Evolutionary conservation across 257 asterid genomes (phyloP).

Genomic region (Scutellaria galericulata): DNA sequence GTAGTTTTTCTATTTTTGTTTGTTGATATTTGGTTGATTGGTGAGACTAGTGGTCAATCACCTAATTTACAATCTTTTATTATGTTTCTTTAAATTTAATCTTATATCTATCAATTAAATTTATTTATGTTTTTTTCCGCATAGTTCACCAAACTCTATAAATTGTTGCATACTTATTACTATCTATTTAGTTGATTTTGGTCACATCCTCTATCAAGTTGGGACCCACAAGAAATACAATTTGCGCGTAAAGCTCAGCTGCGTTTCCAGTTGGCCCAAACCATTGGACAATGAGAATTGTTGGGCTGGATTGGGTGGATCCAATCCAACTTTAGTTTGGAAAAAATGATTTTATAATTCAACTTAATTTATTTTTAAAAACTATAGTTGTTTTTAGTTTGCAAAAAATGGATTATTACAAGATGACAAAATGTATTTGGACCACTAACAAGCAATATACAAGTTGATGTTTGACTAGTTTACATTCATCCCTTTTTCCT

Average conservation of each 20-base stretch:
- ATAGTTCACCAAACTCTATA: too few species aligned
- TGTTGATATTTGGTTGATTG: not conserved
- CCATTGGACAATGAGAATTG: too few species aligned
- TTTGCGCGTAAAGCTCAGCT: constrained; percentile 5
- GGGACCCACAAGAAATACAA: not conserved
- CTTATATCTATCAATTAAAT: too few species aligned
- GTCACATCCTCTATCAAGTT: not conserved
- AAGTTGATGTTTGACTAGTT: constrained; percentile 30
- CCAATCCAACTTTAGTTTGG: too few species aligned
- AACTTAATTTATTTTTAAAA: too few species aligned
- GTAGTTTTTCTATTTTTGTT: not conserved
- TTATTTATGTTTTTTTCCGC: too few species aligned
- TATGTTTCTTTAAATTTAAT: too few species aligned
- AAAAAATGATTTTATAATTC: too few species aligned
- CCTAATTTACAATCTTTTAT: not conserved
- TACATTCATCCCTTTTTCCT: constrained; percentile 22
- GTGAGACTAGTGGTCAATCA: not conserved
- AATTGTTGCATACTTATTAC: too few species aligned
- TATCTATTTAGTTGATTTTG: too few species aligned
- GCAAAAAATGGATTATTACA: not conserved
- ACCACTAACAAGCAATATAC: not conserved
- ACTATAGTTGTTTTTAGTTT: too few species aligned
- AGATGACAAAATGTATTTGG: constrained; percentile 26
- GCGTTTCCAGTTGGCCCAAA: not conserved
- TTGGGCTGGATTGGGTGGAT: too few species aligned